Evolutionary conservation across 2,329 filamentous ascomycete genomes (phyloP).

Genomic region (Pseudogymnoascus sp.): DNA sequence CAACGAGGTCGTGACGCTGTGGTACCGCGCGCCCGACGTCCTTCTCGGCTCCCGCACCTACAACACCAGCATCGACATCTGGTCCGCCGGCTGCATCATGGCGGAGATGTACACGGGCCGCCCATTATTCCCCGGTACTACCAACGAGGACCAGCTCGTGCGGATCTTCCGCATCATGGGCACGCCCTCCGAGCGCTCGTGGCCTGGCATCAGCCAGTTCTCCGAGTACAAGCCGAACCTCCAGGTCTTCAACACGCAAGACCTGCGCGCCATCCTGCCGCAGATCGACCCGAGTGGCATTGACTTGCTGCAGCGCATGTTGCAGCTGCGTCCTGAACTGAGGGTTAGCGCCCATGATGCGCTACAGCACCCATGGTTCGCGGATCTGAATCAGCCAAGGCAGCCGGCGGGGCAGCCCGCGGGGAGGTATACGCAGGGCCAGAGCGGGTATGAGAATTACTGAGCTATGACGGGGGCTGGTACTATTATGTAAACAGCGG

Average conservation of each 20-base stretch:
- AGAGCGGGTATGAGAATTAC: slow-evolving; percentile 1
- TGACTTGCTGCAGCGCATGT: slow-evolving; percentile 80
- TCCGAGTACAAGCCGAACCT: slow-evolving; percentile 98
- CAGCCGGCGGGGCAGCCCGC: slow-evolving; percentile 27
- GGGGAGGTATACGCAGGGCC: slow-evolving; percentile 3
- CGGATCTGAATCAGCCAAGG: slow-evolving; percentile 55
- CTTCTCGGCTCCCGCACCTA: slow-evolving; percentile 90
- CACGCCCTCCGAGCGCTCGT: slow-evolving; percentile 87
- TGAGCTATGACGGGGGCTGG: neutral
- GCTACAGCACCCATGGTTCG: slow-evolving; percentile 87
- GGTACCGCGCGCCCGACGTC: slow-evolving; percentile 96
- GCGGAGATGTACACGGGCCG: slow-evolving; percentile 98
- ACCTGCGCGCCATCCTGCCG: slow-evolving; percentile 75
- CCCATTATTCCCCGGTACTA: slow-evolving; percentile 92
- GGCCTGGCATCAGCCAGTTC: slow-evolving; percentile 90
- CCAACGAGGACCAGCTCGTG: slow-evolving; percentile 93
- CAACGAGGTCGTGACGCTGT: slow-evolving; percentile 94
- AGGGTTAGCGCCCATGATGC: slow-evolving; percentile 82
- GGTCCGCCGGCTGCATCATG: slow-evolving; percentile 99
- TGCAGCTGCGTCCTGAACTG: slow-evolving; percentile 86
- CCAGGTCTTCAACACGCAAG: slow-evolving; percentile 88
- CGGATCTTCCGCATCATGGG: slow-evolving; percentile 99
- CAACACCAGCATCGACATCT: slow-evolving; percentile 99
- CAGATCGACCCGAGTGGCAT: slow-evolving; percentile 84
- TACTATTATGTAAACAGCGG: slow-evolving; percentile 4